Percentiles rank a stretch among this genome's conserved stretches.
Evolutionary conservation across 2,329 filamentous ascomycete species (phyloP).

Genomic region (Epichloe aotearoae): DNA sequence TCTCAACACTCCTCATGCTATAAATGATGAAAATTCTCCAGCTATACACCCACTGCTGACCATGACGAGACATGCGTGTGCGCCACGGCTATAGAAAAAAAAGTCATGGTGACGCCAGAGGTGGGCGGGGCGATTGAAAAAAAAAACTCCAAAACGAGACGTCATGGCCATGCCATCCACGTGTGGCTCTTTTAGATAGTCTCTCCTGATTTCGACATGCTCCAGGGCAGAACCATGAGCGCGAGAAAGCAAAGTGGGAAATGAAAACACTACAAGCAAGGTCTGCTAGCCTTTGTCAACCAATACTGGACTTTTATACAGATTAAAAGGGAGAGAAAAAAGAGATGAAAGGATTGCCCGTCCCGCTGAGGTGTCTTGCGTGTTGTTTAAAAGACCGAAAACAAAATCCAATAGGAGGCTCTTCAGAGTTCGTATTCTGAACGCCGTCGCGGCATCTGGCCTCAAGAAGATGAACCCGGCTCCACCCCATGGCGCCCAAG

Average conservation of each 20-base stretch:
- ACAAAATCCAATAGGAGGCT: neutral
- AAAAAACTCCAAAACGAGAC: too few relatives aligned
- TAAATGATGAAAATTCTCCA: slow-evolving; percentile 3
- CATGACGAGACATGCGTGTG: neutral
- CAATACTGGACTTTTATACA: slow-evolving; percentile 7
- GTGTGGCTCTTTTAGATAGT: neutral
- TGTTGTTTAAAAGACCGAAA: neutral
- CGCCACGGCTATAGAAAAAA: too few relatives aligned
- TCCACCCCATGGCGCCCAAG: neutral
- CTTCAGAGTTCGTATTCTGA: slow-evolving; percentile 1
- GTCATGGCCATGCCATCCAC: neutral
- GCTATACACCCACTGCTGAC: neutral
- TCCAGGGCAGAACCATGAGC: neutral
- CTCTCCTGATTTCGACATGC: neutral
- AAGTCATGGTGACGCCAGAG: neutral
- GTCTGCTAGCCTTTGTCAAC: slow-evolving; percentile 4
- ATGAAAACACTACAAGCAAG: slow-evolving; percentile 2
- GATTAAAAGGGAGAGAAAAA: slow-evolving; percentile 1
- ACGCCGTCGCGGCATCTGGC: neutral
- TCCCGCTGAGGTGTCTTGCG: slow-evolving; percentile 4
- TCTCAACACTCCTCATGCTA: slow-evolving; percentile 10
- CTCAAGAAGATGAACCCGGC: neutral
- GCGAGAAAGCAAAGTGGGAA: slow-evolving; percentile 2
- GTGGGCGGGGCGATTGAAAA: neutral
- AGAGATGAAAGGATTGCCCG: slow-evolving; percentile 2